A percentile compares a stretch with the other conserved stretches of the same genome.
phyloP scores from a whole-genome alignment of 192 early-diverging fungal genomes.

The Gamsiella multidivaricata region DNA sequence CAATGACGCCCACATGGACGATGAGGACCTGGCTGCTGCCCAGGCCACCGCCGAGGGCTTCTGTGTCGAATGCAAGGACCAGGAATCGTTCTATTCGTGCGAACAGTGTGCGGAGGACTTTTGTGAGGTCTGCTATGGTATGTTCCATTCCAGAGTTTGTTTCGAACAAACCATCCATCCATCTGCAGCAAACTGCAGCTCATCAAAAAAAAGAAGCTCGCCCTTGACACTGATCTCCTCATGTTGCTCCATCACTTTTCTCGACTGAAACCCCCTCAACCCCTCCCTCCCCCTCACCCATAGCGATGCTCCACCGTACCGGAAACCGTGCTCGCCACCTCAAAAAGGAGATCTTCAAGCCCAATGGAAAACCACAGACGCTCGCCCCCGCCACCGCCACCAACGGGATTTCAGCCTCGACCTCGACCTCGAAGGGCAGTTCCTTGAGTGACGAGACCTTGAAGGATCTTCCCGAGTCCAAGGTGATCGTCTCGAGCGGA shows the following conservation, averaged over 20 bases:
- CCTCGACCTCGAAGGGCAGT: slow-evolving; percentile 32
- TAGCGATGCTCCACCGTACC: slow-evolving; percentile 83
- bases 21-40: slow-evolving; percentile 43
- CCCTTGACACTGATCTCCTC: no score
- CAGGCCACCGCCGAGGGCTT: slow-evolving; percentile 72
- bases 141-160: not conserved
- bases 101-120: slow-evolving; percentile 87
- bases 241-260: no score
- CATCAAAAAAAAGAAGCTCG: not conserved
- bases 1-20: slow-evolving; percentile 21
- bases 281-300: not conserved
- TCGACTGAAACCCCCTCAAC: no score
- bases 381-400: slow-evolving; percentile 11
- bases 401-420: slow-evolving; percentile 25
- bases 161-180: not conserved
- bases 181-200: no score
- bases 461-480: slow-evolving; percentile 38
- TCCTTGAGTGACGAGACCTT: slow-evolving; percentile 35
- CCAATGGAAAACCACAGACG: slow-evolving; percentile 11
- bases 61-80: slow-evolving; percentile 92
- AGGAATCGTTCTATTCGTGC: slow-evolving; percentile 76
- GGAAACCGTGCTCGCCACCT: slow-evolving; percentile 74
- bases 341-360: slow-evolving; percentile 51
- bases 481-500: slow-evolving; percentile 50
- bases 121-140: slow-evolving; percentile 90